Conservation (phyloP, 495 filamentous ascomycete genomes). For the Xeromyces bisporus region DNA sequence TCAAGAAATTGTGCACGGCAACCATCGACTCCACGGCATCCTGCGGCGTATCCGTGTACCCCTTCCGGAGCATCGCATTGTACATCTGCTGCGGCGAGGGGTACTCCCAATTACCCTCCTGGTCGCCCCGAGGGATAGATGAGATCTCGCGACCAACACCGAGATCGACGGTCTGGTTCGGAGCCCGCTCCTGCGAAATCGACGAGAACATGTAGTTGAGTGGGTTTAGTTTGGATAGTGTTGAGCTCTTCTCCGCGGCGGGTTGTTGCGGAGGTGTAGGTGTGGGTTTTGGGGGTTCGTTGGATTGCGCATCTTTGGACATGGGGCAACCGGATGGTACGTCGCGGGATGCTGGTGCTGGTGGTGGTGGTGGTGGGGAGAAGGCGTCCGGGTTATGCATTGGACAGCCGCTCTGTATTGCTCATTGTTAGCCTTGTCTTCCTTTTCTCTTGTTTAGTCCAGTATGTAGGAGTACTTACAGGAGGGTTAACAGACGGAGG, state of each 20-base stretch:
- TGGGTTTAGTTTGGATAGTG: constrained; percentile 66
- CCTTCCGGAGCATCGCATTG: constrained; percentile 90
- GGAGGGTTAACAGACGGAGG: constrained; percentile 34
- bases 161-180: constrained; percentile 52
- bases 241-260: constrained; percentile 21
- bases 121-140: constrained; percentile 68
- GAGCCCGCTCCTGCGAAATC: constrained; percentile 60
- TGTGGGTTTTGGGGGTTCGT: constrained; percentile 15
- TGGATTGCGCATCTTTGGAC: constrained; percentile 28
- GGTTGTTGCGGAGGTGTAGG: constrained; percentile 10
- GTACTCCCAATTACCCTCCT: constrained; percentile 80
- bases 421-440: constrained; percentile 16
- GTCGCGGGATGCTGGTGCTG: constrained; percentile 4
- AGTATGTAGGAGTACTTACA: constrained; percentile 36
- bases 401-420: constrained; percentile 63
- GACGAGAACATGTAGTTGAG: constrained; percentile 91
- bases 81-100: constrained; percentile 99
- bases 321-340: constrained; percentile 34
- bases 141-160: constrained; percentile 63
- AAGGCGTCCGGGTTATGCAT: constrained; percentile 57
- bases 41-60: constrained; percentile 81
- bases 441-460: no score
- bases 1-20: constrained; percentile 91
- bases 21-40: constrained; percentile 97
- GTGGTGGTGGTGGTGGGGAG: constrained; percentile 25